Evolutionary conservation across 2,329 filamentous ascomycete species (phyloP).

Genomic region (Ophiostoma fasciatum): DNA sequence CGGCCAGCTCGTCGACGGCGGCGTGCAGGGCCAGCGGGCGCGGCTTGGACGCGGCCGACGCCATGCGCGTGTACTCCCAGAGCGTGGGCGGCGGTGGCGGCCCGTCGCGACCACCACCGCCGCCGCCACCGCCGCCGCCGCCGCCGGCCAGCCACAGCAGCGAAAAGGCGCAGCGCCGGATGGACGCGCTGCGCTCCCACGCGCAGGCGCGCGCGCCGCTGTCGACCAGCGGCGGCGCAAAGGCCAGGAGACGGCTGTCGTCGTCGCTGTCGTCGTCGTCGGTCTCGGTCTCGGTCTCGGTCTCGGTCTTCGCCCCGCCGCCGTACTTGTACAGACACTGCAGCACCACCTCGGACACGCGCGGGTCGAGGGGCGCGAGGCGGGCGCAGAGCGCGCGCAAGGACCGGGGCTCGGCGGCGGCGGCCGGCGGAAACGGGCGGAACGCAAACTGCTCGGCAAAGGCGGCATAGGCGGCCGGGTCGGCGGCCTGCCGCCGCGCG

Average conservation of each 20-base stretch:
- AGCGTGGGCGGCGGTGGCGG: too few relatives aligned
- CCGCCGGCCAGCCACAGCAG: too few relatives aligned
- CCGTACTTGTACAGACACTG: conserved; percentile 8
- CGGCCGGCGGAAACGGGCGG: too few relatives aligned
- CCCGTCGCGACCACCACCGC: too few relatives aligned
- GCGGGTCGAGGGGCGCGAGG: conserved; percentile 15
- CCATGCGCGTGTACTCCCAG: too few relatives aligned
- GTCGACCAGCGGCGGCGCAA: conserved; percentile 26
- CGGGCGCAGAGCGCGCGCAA: background rate
- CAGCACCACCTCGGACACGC: conserved; percentile 15
- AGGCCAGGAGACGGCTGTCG: conserved; percentile 22
- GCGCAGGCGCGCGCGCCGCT: conserved; percentile 21
- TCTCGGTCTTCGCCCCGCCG: background rate
- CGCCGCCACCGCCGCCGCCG: too few relatives aligned
- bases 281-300: background rate
- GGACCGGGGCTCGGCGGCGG: background rate
- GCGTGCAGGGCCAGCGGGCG: too few relatives aligned
- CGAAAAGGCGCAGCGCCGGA: conserved; percentile 24
- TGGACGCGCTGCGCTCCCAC: conserved; percentile 22
- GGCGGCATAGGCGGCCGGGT: conserved; percentile 13
- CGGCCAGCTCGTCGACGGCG: too few relatives aligned
- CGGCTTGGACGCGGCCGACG: too few relatives aligned
- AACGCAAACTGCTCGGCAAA: conserved; percentile 16
- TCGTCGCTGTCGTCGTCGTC: background rate
- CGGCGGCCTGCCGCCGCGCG: background rate